Evolutionary conservation across 352 stramenopile species (phyloP).

Genomic region (Phytopythium aichiense): DNA sequence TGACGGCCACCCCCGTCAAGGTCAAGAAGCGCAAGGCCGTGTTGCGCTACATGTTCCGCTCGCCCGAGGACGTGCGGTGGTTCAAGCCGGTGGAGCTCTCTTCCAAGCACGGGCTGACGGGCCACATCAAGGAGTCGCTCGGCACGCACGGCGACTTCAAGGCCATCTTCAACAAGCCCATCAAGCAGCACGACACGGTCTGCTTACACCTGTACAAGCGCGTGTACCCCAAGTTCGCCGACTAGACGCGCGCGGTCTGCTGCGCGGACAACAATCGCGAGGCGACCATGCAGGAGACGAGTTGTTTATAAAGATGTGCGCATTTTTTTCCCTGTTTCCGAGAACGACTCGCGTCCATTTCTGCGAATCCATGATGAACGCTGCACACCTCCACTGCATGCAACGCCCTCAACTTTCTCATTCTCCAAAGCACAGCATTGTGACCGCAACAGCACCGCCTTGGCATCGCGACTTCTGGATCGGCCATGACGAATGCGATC

Average conservation of each 20-base stretch:
- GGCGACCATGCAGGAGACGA: neutral
- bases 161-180: constrained; percentile 97
- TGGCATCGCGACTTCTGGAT: no score
- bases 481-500: neutral
- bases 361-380: no score
- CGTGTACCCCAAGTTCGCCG: constrained; percentile 96
- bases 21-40: constrained; percentile 98
- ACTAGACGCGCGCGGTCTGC: neutral
- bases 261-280: neutral
- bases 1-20: constrained; percentile 98
- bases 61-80: constrained; percentile 97
- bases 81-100: constrained; percentile 98
- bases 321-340: neutral
- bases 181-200: constrained; percentile 99
- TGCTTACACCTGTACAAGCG: constrained; percentile 99
- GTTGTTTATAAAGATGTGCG: neutral
- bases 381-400: no score
- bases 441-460: neutral
- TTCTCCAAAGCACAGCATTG: neutral
- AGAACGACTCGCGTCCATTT: neutral
- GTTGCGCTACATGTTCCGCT: constrained; percentile 99
- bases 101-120: constrained; percentile 97
- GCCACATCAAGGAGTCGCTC: constrained; percentile 97
- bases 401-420: neutral
- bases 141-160: constrained; percentile 99